phyloP scores from a whole-genome alignment of 1,139 yeast species.

The Candida labiduridarum region DNA sequence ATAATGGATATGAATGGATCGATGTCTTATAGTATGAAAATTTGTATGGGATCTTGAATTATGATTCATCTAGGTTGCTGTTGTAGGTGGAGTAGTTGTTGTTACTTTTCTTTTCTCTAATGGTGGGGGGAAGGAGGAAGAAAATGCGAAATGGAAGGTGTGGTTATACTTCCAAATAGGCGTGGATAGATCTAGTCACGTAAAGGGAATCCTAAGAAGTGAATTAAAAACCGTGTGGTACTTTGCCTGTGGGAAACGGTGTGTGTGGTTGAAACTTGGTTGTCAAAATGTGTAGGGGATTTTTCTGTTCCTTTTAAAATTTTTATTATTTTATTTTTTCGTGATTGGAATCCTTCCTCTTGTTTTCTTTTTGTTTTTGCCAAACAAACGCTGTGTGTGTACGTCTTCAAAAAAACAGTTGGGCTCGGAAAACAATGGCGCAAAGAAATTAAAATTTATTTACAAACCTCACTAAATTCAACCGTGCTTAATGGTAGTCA shows the following conservation, averaged over 20 bases:
- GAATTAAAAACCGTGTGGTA: neutral
- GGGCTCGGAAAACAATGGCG: neutral
- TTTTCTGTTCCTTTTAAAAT: slow-evolving; percentile 4
- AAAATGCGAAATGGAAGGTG: neutral
- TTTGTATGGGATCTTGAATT: neutral
- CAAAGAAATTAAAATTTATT: neutral
- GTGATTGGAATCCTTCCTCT: slow-evolving; percentile 2
- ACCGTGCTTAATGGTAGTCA: neutral
- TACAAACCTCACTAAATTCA: neutral
- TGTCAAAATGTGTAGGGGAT: slow-evolving; percentile 8
- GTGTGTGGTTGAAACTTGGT: neutral
- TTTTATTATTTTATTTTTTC: neutral
- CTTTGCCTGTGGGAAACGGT: neutral
- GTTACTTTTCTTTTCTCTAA: neutral
- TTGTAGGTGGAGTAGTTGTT: neutral
- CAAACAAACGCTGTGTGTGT: neutral
- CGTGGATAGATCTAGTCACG: neutral
- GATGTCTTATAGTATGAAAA: neutral
- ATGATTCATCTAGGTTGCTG: slow-evolving; percentile 3
- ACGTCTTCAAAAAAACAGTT: slow-evolving; percentile 2
- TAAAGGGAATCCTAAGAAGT: neutral
- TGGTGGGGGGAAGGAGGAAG: neutral
- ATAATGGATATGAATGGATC: neutral
- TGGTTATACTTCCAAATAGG: neutral
- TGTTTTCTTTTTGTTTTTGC: neutral